These are phyloP conservation scores for Epicoccum nigrum DNA, from an alignment of 2,329 filamentous ascomycete genomes.

Conservation along the genomic window DNA sequence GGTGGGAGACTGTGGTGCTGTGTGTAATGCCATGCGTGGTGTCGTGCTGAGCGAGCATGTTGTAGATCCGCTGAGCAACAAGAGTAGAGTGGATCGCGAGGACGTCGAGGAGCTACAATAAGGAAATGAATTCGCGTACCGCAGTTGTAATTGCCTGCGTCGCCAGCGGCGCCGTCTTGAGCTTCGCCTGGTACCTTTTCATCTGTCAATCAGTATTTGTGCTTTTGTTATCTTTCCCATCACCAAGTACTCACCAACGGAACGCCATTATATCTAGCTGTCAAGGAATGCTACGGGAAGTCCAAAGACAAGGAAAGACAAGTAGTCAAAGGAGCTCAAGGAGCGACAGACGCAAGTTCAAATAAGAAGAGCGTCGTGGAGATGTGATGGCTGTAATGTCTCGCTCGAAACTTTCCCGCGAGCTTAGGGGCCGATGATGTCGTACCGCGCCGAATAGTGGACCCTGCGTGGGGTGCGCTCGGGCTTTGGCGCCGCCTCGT, in stretches of 20 bases:
- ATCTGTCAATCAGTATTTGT: neutral
- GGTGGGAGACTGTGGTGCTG: too few relatives aligned
- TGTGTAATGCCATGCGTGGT: too few relatives aligned
- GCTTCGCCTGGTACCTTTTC: slow-evolving; percentile 79
- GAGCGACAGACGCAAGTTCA: neutral
- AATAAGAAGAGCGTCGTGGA: neutral
- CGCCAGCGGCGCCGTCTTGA: slow-evolving; percentile 81
- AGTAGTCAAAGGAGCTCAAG: neutral
- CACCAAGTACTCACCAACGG: slow-evolving; percentile 47
- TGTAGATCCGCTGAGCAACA: neutral
- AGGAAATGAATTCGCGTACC: slow-evolving; percentile 45
- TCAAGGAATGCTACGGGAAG: neutral
- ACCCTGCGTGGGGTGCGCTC: slow-evolving; percentile 16
- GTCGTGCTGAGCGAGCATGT: neutral
- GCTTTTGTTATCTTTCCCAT: neutral
- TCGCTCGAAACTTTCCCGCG: slow-evolving; percentile 3
- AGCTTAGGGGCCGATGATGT: slow-evolving; percentile 20
- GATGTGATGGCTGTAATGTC: neutral
- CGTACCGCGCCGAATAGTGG: slow-evolving; percentile 15
- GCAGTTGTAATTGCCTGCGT: slow-evolving; percentile 91
- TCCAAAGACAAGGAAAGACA: neutral
- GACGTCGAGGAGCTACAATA: neutral
- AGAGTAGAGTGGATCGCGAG: neutral
- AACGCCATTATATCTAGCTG: slow-evolving; percentile 42
- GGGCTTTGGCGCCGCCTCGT: slow-evolving; percentile 5